A percentile compares a stretch with the other conserved stretches of the same genome.
Conservation (phyloP, 306 rosid genomes). For the Notholithocarpus densiflorus region DNA sequence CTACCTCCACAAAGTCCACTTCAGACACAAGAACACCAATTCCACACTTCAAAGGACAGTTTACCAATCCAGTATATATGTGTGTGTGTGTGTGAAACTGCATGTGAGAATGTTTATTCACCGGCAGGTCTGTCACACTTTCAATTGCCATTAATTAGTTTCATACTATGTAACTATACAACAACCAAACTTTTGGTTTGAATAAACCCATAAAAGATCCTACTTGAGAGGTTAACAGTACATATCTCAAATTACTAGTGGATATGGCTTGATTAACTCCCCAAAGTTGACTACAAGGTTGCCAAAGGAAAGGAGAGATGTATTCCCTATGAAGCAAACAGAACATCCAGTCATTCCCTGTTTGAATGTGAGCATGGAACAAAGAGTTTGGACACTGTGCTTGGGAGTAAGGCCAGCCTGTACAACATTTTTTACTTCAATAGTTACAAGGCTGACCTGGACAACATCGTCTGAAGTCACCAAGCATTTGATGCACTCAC, state of each 20-base stretch:
- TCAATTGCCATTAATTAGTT: background rate
- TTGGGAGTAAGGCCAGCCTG: constrained; percentile 95
- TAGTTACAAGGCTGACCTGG: constrained; percentile 28
- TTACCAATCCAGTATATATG: background rate
- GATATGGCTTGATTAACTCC: background rate
- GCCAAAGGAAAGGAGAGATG: background rate
- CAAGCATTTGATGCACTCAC: constrained; percentile 84
- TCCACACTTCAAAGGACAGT: too few species aligned
- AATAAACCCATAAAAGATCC: background rate
- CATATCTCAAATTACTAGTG: background rate
- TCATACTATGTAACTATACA: background rate
- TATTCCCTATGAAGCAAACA: background rate
- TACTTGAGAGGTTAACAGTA: background rate
- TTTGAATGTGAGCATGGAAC: constrained; percentile 90
- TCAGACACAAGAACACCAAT: too few species aligned
- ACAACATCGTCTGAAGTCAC: constrained; percentile 92
- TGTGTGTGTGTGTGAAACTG: too few species aligned
- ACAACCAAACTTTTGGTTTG: too few species aligned
- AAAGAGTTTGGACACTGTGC: constrained; percentile 75
- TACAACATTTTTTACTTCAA: constrained; percentile 46
- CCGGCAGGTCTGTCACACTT: background rate
- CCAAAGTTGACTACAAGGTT: background rate
- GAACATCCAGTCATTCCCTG: constrained; percentile 41
- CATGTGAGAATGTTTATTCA: background rate
- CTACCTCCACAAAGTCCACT: too few species aligned